phyloP scores from a whole-genome alignment of 768 basidiomycete species.

The Mycena metata region DNA sequence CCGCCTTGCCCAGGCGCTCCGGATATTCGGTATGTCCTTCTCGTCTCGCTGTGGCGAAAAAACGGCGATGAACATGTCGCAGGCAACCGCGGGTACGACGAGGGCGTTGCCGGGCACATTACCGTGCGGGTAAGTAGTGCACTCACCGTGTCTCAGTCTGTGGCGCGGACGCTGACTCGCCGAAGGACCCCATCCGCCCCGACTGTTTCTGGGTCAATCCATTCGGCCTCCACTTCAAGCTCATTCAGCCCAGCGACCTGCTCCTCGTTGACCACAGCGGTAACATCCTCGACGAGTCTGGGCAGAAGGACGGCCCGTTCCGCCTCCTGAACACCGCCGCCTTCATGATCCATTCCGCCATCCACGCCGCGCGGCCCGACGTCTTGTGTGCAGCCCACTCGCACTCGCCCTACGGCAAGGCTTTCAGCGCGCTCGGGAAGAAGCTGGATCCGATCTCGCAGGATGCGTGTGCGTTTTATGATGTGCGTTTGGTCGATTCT shows the following conservation, averaged over 20 bases:
- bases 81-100: slow-evolving; percentile 59
- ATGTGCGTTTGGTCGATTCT: too few relatives aligned
- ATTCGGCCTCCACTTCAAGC: slow-evolving; percentile 60
- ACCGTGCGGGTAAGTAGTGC: slow-evolving; percentile 53
- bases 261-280: slow-evolving; percentile 58
- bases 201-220: slow-evolving; percentile 66
- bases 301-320: slow-evolving; percentile 31
- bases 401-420: slow-evolving; percentile 63
- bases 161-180: too few relatives aligned
- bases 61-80: neutral
- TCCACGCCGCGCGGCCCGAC: slow-evolving; percentile 64
- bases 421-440: slow-evolving; percentile 61
- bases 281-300: slow-evolving; percentile 47
- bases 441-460: slow-evolving; percentile 59
- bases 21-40: slow-evolving; percentile 55
- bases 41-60: neutral
- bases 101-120: slow-evolving; percentile 66
- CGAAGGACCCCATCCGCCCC: slow-evolving; percentile 51
- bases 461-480: slow-evolving; percentile 59
- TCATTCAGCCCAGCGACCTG: slow-evolving; percentile 59
- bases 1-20: slow-evolving; percentile 60
- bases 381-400: slow-evolving; percentile 62
- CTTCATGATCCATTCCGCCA: slow-evolving; percentile 56
- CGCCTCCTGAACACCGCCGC: slow-evolving; percentile 49
- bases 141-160: neutral